Evolutionary conservation across 2,329 filamentous ascomycete species (phyloP).

Genomic region (Beauveria pseudobassiana): DNA sequence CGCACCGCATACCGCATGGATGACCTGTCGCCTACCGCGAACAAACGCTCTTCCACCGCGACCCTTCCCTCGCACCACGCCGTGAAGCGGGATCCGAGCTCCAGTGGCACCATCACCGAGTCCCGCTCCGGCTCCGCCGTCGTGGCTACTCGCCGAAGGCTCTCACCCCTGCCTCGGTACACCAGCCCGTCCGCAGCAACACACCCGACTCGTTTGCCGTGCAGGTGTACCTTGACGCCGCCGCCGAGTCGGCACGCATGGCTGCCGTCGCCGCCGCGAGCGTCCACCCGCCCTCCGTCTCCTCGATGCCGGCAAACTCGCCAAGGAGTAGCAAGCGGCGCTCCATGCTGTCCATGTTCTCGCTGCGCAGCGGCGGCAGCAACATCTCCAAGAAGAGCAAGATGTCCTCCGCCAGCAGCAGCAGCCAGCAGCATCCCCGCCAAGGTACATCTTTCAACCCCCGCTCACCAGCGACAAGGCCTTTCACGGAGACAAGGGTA

Average conservation of each 20-base stretch:
- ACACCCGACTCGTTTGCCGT: conserved; percentile 27
- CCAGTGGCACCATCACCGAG: neutral
- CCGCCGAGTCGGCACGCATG: conserved; percentile 19
- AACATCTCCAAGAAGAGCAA: too few relatives aligned
- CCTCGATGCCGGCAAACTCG: conserved; percentile 16
- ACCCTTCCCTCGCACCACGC: neutral
- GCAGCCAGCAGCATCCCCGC: conserved; percentile 23
- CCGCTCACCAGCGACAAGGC: conserved; percentile 20
- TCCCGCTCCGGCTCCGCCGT: neutral
- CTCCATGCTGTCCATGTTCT: conserved; percentile 11
- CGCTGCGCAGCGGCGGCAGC: conserved; percentile 26
- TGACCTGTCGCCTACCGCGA: too few relatives aligned
- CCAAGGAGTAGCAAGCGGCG: conserved; percentile 10
- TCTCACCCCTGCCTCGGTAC: conserved; percentile 10
- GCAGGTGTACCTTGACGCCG: conserved; percentile 28
- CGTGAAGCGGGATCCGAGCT: neutral
- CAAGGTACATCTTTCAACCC: conserved; percentile 22
- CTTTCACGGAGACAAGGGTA: conserved; percentile 13
- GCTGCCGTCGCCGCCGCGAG: conserved; percentile 3
- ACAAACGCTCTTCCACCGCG: neutral
- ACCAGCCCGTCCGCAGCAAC: conserved; percentile 15
- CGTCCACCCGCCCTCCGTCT: conserved; percentile 19
- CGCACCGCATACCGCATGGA: too few relatives aligned
- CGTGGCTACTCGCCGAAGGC: conserved; percentile 14
- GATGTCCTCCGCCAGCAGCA: conserved; percentile 24